Evolutionary conservation across 2,329 filamentous ascomycete species (phyloP), one percentile per base, ranked within the genome.

Genomic region (Aspergillus quadrilineatus): DNA sequence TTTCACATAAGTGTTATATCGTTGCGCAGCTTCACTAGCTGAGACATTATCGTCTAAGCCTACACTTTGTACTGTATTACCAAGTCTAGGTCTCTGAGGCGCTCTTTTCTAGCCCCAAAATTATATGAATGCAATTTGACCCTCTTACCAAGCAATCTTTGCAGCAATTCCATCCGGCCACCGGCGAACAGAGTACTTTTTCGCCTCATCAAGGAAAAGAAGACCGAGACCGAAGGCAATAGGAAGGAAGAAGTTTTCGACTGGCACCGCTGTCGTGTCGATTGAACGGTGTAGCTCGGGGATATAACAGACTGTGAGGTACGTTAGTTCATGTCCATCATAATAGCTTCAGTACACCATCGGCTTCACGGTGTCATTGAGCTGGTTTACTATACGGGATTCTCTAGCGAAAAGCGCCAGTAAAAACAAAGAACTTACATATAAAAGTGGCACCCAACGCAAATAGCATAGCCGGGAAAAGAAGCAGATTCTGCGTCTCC

Each of bases 221-320:
- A 89, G 78, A 0, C 77, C 84, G 26, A 88, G 59, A 0, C 89
- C 89, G 70, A 92, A 91, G 0, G 85, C 81, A 68, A 89, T 85
- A 0, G 89, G 89, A 49, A 93, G 67, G 69, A 93, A 92, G 83
- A 87, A 93, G 67, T 92, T 79, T 70, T 89, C 88, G 0, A 85
- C 84, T 0, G 89, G 87, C 0, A 92, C 85, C 0, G 74, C 67
- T 0, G 83, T 80, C 0, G 88, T 91, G 15, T 73, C 80, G 1
- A 91, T 74, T 1, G 83, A 79, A 1, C 69, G 67, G 69, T 90
- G 86, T 30, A 92, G 76, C 3, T 79, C 76, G 0, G 87, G 86
- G 1, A 89, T 82, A 66, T 92, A 91, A 12, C 83, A 67, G 83
- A 55, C 26, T 28, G 26, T 28, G 5, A 6, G 26, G 4, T 6